A percentile compares a stretch with the other conserved stretches of the same genome.
Conservation (phyloP, 2,329 filamentous ascomycete species). For the Colletotrichum sp. region DNA sequence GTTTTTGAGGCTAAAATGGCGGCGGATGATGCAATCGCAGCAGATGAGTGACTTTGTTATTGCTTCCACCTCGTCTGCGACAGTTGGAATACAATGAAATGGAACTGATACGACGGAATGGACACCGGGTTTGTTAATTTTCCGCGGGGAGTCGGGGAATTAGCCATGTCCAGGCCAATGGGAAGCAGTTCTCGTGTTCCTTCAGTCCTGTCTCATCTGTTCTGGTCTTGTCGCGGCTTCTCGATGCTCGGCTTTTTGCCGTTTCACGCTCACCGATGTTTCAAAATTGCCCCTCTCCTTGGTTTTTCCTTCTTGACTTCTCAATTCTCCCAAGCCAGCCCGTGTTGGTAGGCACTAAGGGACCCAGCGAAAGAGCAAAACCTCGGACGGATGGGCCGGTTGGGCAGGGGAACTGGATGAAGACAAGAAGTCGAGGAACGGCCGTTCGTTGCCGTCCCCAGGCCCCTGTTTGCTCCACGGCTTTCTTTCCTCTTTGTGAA, state of each 20-base stretch:
- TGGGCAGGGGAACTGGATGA: neutral
- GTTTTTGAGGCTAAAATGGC: neutral
- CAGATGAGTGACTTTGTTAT: neutral
- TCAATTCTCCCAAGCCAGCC: neutral
- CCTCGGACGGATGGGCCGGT: neutral
- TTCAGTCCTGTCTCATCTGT: neutral
- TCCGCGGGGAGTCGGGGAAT: conserved; percentile 1
- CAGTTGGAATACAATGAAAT: neutral
- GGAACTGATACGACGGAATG: neutral
- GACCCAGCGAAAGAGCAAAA: neutral
- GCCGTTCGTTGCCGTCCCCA: neutral
- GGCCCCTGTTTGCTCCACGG: neutral
- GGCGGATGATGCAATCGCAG: neutral
- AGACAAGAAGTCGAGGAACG: neutral
- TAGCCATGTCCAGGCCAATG: neutral
- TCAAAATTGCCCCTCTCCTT: neutral
- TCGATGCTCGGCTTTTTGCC: neutral
- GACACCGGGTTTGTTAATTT: neutral
- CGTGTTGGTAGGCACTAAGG: neutral
- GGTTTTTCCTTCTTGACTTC: neutral
- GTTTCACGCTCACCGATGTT: conserved; percentile 8
- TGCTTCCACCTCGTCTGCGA: neutral
- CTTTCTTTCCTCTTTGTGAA: neutral
- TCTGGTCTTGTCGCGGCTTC: neutral
- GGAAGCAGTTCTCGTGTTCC: neutral